Evolutionary conservation across 2,329 filamentous ascomycete species (phyloP), one percentile per base, ranked within the genome.

Genomic region (Cryphonectria naterciae): DNA sequence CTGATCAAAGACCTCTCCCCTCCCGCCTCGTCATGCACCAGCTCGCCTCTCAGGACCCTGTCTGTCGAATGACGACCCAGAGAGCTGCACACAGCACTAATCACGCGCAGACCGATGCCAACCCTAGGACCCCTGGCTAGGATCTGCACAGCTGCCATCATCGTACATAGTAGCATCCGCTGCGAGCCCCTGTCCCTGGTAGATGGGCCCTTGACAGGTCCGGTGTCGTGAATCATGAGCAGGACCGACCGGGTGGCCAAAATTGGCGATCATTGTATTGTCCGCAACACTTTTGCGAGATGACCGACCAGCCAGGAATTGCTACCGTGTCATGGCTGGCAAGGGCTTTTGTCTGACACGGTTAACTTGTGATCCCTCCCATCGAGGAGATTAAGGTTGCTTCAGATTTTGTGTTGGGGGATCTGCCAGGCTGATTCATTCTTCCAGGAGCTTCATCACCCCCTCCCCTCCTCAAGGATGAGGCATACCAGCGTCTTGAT

Each of bases 161-260:
- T 58, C 54, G 54, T 58, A 56, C 52, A 56, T 56, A 19, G 54
- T 58, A 32, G 54, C 28, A 8, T 32, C 25, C 25, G 28, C 54
- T 17, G 54, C 25, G 54, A 58, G 54, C 54, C 54, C 52, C 52
- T 56, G 52, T 56, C 52, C 25, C 54, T 58, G 25, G 35, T 58
- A 58, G 54, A 39, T 22, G 11, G 54, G 54, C 15, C 25, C 28
- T 58, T 58, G 54, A 58, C 54, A 58, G 54, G 54, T 32, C 54
- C 28, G 25, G 54, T 58, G 58, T 61, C 58, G 58, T 61, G 58
- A 61, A 61, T 61, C 58, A 39, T 61, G 58, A 61, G 32, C 32
- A 61, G 35, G 35, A 35, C 17, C 19, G 35, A 19, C 10, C 11
- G 35, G 22, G 58, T 61, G 58, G 58, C 22, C 58, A n/a, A n/a